Base-by-base conservation (phyloP, 768 basidiomycete species). In the Leccinum obscurum region DNA sequence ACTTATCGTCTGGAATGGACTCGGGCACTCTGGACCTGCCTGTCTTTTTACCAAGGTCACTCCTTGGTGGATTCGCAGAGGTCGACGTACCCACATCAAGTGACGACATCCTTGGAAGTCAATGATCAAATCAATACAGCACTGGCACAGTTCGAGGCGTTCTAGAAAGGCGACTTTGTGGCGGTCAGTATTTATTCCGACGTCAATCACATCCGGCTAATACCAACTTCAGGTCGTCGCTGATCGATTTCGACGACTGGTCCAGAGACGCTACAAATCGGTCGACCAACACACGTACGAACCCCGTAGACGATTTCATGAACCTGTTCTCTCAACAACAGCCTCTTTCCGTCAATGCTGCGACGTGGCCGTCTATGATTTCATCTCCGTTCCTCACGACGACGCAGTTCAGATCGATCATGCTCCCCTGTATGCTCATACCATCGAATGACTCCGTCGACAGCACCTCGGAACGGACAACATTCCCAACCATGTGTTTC, bases 121-220 rank as follows among this genome's bases (percentile, higher is more conserved):
- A 99, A 99, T 73, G 97, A 98, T 75, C 92, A 97, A 68, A 95
- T 99, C 75, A 99, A 99, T 77, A 90, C 85, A 20, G 93, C 95
- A n/a, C 75, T 98, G 14, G 82, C 83, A 30, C 89, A 95, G 26
- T 98, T 95, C 71, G 94, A 98, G 60, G 88, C 93, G 0, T 98
- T 90, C 82, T 93, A 93, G 76, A 86, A 84, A 59, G 97, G 97
- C 55, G 95, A 99, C 76, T 95, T 86, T 70, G 81, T 79, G 17
- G 86, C 87, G 9, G 76, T 85, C 10, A 24, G 86, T 86, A 59
- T 88, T 88, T 6, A 84, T 90, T 60, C 92, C 90, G 4, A 70
- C 80, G 5, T 85, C 89, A 66, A 75, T 85, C 28, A 76, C 79
- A 51, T 73, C 72, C 37, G 66, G 68, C 14, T 68, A 64, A 54